Evolutionary conservation across 169 alveolate genomes (phyloP).

Genomic region (Plasmodium chabaudi): DNA sequence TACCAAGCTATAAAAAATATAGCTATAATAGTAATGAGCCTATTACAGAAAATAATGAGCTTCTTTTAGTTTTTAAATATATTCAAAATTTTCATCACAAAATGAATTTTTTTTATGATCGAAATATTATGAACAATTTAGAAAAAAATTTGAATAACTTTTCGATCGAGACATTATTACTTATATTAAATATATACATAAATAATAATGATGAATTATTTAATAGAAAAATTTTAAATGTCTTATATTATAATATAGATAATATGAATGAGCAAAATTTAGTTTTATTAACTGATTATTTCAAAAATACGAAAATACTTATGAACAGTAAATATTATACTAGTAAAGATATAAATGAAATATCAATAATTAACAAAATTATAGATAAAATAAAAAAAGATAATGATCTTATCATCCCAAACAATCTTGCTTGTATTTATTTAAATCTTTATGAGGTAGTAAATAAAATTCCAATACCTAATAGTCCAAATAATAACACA

Average conservation of each 20-base stretch:
- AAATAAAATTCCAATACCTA: neutral
- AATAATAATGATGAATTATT: conserved; percentile 23
- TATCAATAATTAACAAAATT: conserved; percentile 42
- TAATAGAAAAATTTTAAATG: conserved; percentile 5
- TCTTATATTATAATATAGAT: conserved; percentile 24
- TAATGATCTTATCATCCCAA: conserved; percentile 48
- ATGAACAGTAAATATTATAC: neutral
- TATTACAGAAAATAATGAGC: conserved; percentile 23
- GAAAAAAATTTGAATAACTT: conserved; percentile 33
- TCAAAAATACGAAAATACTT: conserved; percentile 15
- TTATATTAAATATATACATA: conserved; percentile 34
- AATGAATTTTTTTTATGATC: conserved; percentile 55
- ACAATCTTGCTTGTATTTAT: conserved; percentile 43
- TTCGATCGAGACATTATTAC: conserved; percentile 30
- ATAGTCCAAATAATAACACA: neutral
- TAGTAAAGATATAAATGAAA: conserved; percentile 1
- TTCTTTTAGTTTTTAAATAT: conserved; percentile 58
- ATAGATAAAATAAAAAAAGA: conserved; percentile 31
- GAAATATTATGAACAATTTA: conserved; percentile 18
- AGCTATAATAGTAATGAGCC: neutral
- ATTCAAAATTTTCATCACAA: conserved; percentile 52
- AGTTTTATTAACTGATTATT: conserved; percentile 33
- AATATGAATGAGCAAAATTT: conserved; percentile 56
- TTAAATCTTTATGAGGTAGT: conserved; percentile 30
- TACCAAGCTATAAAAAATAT: neutral